Evolutionary conservation across 148 eudicot species (phyloP), one percentile per base, ranked within the genome.

Genomic region (Rhododendron williamsianum): DNA sequence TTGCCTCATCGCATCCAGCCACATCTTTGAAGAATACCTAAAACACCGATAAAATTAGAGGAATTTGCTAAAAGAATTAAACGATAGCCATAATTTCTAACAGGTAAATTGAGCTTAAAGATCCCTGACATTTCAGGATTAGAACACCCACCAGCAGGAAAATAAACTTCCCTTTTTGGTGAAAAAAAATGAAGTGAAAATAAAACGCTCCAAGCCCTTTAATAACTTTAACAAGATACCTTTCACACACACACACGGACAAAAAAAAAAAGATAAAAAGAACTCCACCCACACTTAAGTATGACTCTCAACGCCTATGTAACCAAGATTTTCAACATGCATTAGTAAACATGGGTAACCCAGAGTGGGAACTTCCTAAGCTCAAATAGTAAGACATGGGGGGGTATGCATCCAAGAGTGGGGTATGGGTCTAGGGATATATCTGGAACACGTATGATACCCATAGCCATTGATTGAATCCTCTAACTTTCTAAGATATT

Each of bases 1-100:
- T 93, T 51, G 95, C 95, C 86, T 93, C 92, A 46, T 93, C 95
- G 88, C 93, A 91, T 25, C 95, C 95, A 86, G 94, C 95, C 35
- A 93, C 95, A 88, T 93, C 95, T 86, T 92, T 92, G 78, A 93
- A 93, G 80, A 23, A 91, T 25, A 93, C 93, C 95, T 93, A 67
- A 3, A 82, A 3, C 33, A 54, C 73, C 60, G 25, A 71, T 16
- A 11, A 30, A 81, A 11, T 54, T 23, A 33, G 71, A 81, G 15
- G 76, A 15, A 81, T 81, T 38, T 1, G 23, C n/a, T 4, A 30
- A 81, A 13, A 38, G 48, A 81, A 63, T 60, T 21, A 25, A n/a
- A 63, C 23, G 19, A 58, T 18, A 33, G 36, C 13, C 51, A 36
- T 38, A 36, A 25, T 60, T 36, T 81, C 38, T 52, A 16, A 80